Evolutionary conservation across 805 yeast genomes (phyloP).

Genomic region (Suhomyces pyralidae): DNA sequence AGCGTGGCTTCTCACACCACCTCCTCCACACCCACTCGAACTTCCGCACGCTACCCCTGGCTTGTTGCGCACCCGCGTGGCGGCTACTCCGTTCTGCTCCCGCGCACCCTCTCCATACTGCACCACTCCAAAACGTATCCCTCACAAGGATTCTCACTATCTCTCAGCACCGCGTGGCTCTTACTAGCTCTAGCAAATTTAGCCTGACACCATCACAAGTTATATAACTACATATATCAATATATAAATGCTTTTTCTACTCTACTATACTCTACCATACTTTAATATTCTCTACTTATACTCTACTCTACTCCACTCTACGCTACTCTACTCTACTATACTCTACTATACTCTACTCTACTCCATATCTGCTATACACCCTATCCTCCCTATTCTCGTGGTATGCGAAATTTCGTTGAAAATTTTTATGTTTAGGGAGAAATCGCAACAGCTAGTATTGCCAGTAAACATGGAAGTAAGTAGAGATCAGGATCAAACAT

Average conservation of each 20-base stretch:
- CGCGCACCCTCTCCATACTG: not conserved
- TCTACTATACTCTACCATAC: no score
- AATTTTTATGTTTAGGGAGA: slow-evolving; percentile 4
- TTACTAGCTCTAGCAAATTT: not conserved
- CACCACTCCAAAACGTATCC: not conserved
- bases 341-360: no score
- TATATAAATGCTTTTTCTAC: no score
- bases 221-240: no score
- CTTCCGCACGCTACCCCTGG: no score
- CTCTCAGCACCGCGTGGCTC: not conserved
- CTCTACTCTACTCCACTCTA: no score
- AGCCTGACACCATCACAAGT: not conserved
- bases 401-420: not conserved
- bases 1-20: no score
- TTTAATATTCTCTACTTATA: no score
- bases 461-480: slow-evolving; percentile 4
- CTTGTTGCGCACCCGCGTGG: not conserved
- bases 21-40: no score
- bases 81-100: not conserved
- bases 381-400: no score
- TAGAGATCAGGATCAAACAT: not conserved
- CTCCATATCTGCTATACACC: no score
- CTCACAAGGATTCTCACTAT: not conserved
- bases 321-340: no score
- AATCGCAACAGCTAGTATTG: not conserved